Conservation (phyloP, 2,329 filamentous ascomycete species). For the Apiospora hydei region DNA sequence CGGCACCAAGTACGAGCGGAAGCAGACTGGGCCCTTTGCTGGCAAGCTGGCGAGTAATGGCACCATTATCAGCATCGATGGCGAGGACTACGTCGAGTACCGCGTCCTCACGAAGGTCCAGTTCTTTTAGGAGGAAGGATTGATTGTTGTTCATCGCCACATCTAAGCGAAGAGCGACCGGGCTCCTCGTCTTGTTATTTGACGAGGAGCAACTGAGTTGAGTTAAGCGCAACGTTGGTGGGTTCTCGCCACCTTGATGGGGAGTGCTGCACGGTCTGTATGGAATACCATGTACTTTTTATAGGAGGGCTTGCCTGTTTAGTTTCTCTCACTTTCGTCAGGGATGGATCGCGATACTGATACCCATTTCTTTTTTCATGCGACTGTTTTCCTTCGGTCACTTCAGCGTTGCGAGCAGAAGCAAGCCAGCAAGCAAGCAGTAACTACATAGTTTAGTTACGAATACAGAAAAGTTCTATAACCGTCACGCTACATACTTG, state of each 20-base stretch:
- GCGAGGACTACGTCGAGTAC: slow-evolving; percentile 73
- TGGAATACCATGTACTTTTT: slow-evolving; percentile 13
- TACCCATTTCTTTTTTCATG: slow-evolving; percentile 23
- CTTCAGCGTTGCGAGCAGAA: not conserved
- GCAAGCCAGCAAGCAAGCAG: not conserved
- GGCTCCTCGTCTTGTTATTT: not conserved
- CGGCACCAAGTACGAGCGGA: slow-evolving; percentile 69
- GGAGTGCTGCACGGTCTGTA: not conserved
- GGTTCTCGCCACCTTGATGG: not conserved
- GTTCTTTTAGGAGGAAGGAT: slow-evolving; percentile 55
- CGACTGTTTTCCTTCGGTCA: not conserved
- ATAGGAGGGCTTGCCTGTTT: slow-evolving; percentile 2
- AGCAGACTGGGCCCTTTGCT: slow-evolving; percentile 65
- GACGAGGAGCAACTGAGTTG: not conserved
- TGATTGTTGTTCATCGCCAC: not conserved
- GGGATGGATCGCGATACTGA: slow-evolving; percentile 4
- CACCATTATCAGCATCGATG: slow-evolving; percentile 69
- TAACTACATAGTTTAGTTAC: not conserved
- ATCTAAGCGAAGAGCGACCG: not conserved
- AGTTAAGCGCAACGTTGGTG: not conserved
- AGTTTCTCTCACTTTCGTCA: not conserved
- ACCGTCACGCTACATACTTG: too few relatives aligned
- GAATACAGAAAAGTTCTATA: not conserved
- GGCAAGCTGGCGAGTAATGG: slow-evolving; percentile 70
- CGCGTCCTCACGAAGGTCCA: slow-evolving; percentile 69